Percentiles rank a stretch among this genome's conserved stretches.
phyloP scores from a whole-genome alignment of 371 early-diverging fungal genomes.

The Thermomucor indicae-seudaticae region DNA sequence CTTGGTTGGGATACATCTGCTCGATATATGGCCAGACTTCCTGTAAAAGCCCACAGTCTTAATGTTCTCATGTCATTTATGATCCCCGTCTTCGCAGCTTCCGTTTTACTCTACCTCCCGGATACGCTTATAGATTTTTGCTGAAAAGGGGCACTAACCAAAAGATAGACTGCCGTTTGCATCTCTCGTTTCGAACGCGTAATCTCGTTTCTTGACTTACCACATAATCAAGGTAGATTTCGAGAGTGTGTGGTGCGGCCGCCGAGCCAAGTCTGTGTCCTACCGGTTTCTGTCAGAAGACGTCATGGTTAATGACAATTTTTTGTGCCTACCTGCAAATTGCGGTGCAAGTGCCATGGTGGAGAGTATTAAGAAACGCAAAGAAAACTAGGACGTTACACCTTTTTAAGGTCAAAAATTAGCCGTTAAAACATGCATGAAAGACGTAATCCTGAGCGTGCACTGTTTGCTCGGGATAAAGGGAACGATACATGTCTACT shows the following conservation, averaged over 20 bases:
- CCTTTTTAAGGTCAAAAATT: too few relatives aligned
- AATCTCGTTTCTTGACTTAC: constrained; percentile 17
- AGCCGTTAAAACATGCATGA: too few relatives aligned
- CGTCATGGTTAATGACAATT: background rate
- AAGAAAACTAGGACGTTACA: background rate
- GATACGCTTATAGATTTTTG: constrained; percentile 51
- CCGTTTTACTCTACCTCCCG: constrained; percentile 29
- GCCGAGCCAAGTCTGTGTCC: constrained; percentile 57
- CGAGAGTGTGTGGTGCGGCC: constrained; percentile 52
- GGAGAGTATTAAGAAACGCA: background rate
- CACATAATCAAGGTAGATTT: constrained; percentile 65
- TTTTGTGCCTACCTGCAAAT: constrained; percentile 19
- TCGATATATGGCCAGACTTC: constrained; percentile 59
- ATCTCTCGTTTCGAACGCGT: background rate
- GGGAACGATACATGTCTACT: too few relatives aligned
- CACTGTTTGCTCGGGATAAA: too few relatives aligned
- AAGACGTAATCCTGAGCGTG: too few relatives aligned
- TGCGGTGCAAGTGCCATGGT: constrained; percentile 47
- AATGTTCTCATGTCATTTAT: background rate
- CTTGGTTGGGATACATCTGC: constrained; percentile 38
- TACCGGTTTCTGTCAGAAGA: background rate
- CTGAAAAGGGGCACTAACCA: constrained; percentile 59
- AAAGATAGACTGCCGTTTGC: background rate
- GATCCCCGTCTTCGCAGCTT: background rate
- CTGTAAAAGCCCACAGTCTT: constrained; percentile 14